Evolutionary conservation across 495 filamentous ascomycete species (phyloP).

Genomic region (Niebla homalea): DNA sequence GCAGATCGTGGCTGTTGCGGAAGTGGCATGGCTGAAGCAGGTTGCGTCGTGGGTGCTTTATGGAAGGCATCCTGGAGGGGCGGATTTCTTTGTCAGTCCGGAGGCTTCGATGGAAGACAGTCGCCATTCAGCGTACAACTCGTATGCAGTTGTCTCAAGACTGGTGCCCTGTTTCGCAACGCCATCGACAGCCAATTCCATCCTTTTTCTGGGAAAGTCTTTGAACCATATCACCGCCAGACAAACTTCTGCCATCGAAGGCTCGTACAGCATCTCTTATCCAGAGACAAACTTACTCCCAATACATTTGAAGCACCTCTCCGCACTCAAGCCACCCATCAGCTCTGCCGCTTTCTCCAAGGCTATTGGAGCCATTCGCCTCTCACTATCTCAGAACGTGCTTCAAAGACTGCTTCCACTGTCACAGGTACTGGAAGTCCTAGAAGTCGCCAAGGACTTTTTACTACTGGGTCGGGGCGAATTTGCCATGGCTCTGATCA

Average conservation of each 20-base stretch:
- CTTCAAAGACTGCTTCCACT: slow-evolving; percentile 69
- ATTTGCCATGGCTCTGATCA: slow-evolving; percentile 74
- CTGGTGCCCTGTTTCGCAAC: slow-evolving; percentile 72
- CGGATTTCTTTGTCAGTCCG: slow-evolving; percentile 67
- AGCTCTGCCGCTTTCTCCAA: slow-evolving; percentile 52
- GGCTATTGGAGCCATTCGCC: slow-evolving; percentile 60
- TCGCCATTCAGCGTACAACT: slow-evolving; percentile 20
- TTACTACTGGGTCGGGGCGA: slow-evolving; percentile 80
- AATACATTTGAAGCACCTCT: slow-evolving; percentile 60
- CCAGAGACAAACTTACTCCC: slow-evolving; percentile 53
- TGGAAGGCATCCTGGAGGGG: slow-evolving; percentile 61
- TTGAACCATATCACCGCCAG: slow-evolving; percentile 62
- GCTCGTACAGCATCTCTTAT: slow-evolving; percentile 24
- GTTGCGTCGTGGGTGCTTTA: slow-evolving; percentile 81
- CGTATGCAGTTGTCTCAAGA: slow-evolving; percentile 38
- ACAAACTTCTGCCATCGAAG: slow-evolving; percentile 22
- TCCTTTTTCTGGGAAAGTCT: slow-evolving; percentile 82
- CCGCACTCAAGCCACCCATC: slow-evolving; percentile 57
- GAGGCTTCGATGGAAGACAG: slow-evolving; percentile 24
- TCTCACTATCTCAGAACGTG: slow-evolving; percentile 67
- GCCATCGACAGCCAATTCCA: slow-evolving; percentile 57
- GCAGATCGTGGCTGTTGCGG: slow-evolving; percentile 59
- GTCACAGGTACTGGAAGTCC: slow-evolving; percentile 57
- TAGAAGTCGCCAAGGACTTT: slow-evolving; percentile 70
- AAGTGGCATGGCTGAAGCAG: slow-evolving; percentile 84